Conservation (phyloP, 2,329 filamentous ascomycete genomes). For the Hypomyces rosellus region DNA sequence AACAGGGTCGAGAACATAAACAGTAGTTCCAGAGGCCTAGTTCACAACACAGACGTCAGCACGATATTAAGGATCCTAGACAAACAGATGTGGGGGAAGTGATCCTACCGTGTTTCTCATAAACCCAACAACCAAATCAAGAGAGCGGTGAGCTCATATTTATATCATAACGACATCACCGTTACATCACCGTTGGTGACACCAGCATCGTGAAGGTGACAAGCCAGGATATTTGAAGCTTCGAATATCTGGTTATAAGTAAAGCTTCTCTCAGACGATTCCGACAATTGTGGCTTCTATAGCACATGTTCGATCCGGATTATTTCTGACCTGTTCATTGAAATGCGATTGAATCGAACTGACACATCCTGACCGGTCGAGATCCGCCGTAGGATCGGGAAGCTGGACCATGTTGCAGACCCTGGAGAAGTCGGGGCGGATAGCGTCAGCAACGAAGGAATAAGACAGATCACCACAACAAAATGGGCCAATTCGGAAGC, state of each 20-base stretch:
- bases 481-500: too few species aligned
- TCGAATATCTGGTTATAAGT: conserved; percentile 84
- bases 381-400: conserved; percentile 60
- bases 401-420: conserved; percentile 19
- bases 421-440: neutral
- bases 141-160: conserved; percentile 65
- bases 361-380: conserved; percentile 59
- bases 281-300: conserved; percentile 39
- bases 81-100: neutral
- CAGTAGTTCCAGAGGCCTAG: conserved; percentile 46
- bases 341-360: conserved; percentile 42
- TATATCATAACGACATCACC: conserved; percentile 94
- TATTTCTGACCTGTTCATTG: conserved; percentile 54
- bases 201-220: conserved; percentile 69
- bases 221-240: conserved; percentile 71
- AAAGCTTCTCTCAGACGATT: conserved; percentile 57
- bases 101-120: conserved; percentile 59
- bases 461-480: neutral
- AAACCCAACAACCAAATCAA: conserved; percentile 59
- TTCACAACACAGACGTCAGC: neutral
- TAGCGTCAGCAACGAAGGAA: neutral
- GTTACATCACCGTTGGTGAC: conserved; percentile 72
- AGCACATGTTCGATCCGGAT: conserved; percentile 55
- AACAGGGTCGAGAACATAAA: conserved; percentile 64
- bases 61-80: neutral